Percentiles rank a stretch among this genome's conserved stretches.
Evolutionary conservation across 805 yeast species (phyloP).

Genomic region (Wickerhamomyces bovis): DNA sequence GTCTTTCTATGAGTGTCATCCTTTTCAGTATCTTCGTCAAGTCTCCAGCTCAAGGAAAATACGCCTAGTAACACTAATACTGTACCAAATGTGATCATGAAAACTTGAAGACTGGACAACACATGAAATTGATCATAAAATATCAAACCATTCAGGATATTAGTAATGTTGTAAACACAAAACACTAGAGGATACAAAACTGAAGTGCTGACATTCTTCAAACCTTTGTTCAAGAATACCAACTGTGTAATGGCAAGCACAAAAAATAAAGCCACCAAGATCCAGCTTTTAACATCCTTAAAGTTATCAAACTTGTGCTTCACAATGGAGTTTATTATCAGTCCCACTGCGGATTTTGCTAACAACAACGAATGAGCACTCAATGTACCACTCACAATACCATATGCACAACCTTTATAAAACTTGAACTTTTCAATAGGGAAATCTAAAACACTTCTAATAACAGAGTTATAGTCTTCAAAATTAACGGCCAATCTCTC

Average conservation of each 20-base stretch:
- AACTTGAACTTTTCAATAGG: conserved; percentile 18
- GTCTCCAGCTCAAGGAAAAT: conserved; percentile 52
- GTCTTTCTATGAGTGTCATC: conserved; percentile 1
- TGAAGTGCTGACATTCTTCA: conserved; percentile 65
- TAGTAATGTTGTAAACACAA: conserved; percentile 70
- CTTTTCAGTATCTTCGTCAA: conserved; percentile 28
- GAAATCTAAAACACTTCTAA: conserved; percentile 1
- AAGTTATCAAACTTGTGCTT: conserved; percentile 32
- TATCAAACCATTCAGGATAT: conserved; percentile 59
- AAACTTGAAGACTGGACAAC: conserved; percentile 28
- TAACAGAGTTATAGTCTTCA: not conserved
- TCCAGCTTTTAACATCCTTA: conserved; percentile 37
- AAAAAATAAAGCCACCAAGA: conserved; percentile 49
- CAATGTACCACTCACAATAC: conserved; percentile 65
- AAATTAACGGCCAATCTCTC: not conserved
- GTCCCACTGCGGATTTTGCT: conserved; percentile 81
- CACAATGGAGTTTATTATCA: conserved; percentile 41
- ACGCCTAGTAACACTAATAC: conserved; percentile 50
- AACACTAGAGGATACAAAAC: conserved; percentile 81
- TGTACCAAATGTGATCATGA: conserved; percentile 45
- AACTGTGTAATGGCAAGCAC: conserved; percentile 66
- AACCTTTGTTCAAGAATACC: conserved; percentile 66
- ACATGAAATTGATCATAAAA: conserved; percentile 46
- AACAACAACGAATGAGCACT: conserved; percentile 81
- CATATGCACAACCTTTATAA: conserved; percentile 56